phyloP scores from a whole-genome alignment of 2,329 filamentous ascomycete genomes.

The Mariannaea sp. region DNA sequence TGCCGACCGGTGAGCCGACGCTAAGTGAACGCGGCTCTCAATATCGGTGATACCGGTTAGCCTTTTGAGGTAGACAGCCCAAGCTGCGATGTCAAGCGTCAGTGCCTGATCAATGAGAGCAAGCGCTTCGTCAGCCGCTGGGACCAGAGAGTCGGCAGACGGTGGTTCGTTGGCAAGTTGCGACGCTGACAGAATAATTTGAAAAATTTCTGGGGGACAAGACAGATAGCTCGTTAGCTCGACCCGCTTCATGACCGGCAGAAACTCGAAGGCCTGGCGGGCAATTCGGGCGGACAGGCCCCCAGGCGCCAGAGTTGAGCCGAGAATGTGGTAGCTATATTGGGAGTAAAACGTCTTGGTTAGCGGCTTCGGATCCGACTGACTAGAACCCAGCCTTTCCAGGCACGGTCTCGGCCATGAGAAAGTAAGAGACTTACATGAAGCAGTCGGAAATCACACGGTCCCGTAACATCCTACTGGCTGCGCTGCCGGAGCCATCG shows the following conservation, averaged over 20 bases:
- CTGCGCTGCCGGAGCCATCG: conserved; percentile 35
- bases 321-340: conserved; percentile 48
- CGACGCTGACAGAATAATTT: conserved; percentile 51
- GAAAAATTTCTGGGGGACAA: conserved; percentile 49
- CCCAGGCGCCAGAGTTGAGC: conserved; percentile 45
- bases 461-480: conserved; percentile 47
- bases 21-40: conserved; percentile 50
- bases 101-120: conserved; percentile 49
- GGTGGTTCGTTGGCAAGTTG: conserved; percentile 48
- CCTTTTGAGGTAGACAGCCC: conserved; percentile 48
- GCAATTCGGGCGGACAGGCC: conserved; percentile 47
- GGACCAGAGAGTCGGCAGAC: conserved; percentile 39
- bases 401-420: conserved; percentile 1
- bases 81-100: conserved; percentile 48
- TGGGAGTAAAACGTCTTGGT: conserved; percentile 4
- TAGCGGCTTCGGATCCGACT: conserved; percentile 12
- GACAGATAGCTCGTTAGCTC: conserved; percentile 51
- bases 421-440: conserved; percentile 43
- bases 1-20: conserved; percentile 52
- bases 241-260: conserved; percentile 48
- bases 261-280: conserved; percentile 45
- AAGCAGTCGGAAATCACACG: conserved; percentile 55
- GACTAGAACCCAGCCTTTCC: not conserved
- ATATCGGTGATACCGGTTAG: conserved; percentile 45
- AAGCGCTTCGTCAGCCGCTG: conserved; percentile 45